phyloP scores from a whole-genome alignment of 2,329 filamentous ascomycete genomes.

The Penicillium decumbens region DNA sequence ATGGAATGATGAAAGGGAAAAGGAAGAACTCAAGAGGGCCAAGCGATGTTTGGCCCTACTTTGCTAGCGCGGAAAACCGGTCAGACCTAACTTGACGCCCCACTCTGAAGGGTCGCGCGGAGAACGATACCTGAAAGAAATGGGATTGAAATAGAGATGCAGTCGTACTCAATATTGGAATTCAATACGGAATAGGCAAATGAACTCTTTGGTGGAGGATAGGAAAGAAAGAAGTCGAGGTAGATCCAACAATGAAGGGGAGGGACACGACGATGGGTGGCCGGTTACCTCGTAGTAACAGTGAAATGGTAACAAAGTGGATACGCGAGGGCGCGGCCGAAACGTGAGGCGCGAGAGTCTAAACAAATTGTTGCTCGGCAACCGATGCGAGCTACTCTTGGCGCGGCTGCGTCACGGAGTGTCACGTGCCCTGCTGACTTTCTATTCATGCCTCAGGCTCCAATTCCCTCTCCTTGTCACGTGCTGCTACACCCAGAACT shows the following conservation, averaged over 20 bases:
- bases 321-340: slow-evolving; percentile 18
- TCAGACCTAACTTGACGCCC: slow-evolving; percentile 33
- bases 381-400: slow-evolving; percentile 31
- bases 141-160: not conserved
- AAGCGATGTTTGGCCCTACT: slow-evolving; percentile 42
- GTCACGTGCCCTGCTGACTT: too few relatives aligned
- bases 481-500: slow-evolving; percentile 15
- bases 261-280: slow-evolving; percentile 7
- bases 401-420: slow-evolving; percentile 5
- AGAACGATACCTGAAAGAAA: not conserved
- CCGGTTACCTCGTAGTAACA: slow-evolving; percentile 12
- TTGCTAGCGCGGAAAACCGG: slow-evolving; percentile 38
- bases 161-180: not conserved
- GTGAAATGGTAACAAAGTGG: slow-evolving; percentile 16
- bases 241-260: slow-evolving; percentile 26
- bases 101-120: slow-evolving; percentile 34
- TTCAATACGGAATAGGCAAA: slow-evolving; percentile 7
- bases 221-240: slow-evolving; percentile 6
- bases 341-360: slow-evolving; percentile 18
- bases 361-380: slow-evolving; percentile 45
- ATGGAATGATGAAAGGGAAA: slow-evolving; percentile 29
- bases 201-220: slow-evolving; percentile 5
- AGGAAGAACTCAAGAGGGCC: slow-evolving; percentile 36
- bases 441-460: not conserved
- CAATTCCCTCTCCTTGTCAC: slow-evolving; percentile 4